Conservation (phyloP, 2,329 filamentous ascomycete genomes). For the Fusarium torreyae region DNA sequence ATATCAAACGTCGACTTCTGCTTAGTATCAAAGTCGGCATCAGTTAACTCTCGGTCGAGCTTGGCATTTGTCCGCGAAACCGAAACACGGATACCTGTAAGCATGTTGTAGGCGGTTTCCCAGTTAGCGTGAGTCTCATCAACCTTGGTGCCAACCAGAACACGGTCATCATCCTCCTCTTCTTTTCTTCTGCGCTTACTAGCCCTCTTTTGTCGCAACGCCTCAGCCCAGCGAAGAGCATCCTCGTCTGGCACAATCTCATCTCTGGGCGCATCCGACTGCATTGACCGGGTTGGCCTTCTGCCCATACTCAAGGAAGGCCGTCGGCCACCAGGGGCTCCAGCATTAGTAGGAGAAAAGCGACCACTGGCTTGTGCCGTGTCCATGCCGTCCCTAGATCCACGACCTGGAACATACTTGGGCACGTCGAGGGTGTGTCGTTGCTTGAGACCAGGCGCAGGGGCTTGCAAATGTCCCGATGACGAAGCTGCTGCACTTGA, state of each 20-base stretch:
- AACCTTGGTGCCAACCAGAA: constrained; percentile 96
- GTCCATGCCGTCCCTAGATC: constrained; percentile 81
- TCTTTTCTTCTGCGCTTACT: constrained; percentile 88
- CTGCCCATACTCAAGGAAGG: constrained; percentile 88
- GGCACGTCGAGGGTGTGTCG: constrained; percentile 92
- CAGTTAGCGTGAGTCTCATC: constrained; percentile 98
- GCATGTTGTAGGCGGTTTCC: constrained; percentile 99
- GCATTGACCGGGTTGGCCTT: constrained; percentile 85
- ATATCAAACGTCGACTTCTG: constrained; percentile 99
- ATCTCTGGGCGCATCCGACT: constrained; percentile 87
- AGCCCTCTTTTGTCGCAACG: constrained; percentile 90
- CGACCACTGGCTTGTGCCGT: constrained; percentile 79
- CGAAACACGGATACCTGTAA: constrained; percentile 97
- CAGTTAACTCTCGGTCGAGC: constrained; percentile 89
- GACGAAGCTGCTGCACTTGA: constrained; percentile 60
- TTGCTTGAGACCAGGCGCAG: constrained; percentile 74
- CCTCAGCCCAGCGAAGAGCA: constrained; percentile 91
- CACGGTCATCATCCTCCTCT: constrained; percentile 91
- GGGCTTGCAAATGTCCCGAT: constrained; percentile 67
- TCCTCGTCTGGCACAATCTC: constrained; percentile 91
- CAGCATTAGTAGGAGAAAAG: constrained; percentile 78
- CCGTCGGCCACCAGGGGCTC: constrained; percentile 72
- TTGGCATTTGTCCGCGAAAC: constrained; percentile 98
- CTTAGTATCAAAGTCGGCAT: constrained; percentile 92
- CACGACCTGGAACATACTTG: constrained; percentile 74